phyloP scores from a whole-genome alignment of 2,329 filamentous ascomycete genomes.

The Graphilbum sp. region DNA sequence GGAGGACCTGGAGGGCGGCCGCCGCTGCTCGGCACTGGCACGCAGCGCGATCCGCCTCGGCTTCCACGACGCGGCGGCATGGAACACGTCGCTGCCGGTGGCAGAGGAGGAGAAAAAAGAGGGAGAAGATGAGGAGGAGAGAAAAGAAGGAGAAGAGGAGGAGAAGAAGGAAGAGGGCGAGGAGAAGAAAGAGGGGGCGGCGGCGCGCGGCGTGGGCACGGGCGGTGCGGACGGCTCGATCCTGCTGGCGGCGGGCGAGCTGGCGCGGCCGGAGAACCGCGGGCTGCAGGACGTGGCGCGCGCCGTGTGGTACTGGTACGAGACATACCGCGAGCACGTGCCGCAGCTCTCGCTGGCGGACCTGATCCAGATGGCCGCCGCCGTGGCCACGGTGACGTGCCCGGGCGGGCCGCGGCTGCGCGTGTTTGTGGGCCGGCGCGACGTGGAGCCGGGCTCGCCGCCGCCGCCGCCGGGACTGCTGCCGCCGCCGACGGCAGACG shows the following conservation, averaged over 20 bases:
- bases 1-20: too few relatives aligned
- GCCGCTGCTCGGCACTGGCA: constrained; percentile 14
- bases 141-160: too few relatives aligned
- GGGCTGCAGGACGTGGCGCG: constrained; percentile 25
- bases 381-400: constrained; percentile 30
- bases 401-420: constrained; percentile 33
- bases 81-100: constrained; percentile 14
- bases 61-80: constrained; percentile 30
- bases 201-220: not conserved
- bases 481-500: constrained; percentile 22
- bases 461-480: constrained; percentile 26
- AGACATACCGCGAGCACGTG: constrained; percentile 16
- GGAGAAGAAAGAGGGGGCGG: too few relatives aligned
- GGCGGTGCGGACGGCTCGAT: constrained; percentile 29
- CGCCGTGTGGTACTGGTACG: constrained; percentile 20
- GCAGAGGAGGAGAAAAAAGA: too few relatives aligned
- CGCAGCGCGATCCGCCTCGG: constrained; percentile 27
- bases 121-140: too few relatives aligned
- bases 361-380: constrained; percentile 33
- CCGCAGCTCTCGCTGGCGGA: constrained; percentile 31
- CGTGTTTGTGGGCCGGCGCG: constrained; percentile 31
- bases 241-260: constrained; percentile 22
- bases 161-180: too few relatives aligned
- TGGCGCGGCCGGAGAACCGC: constrained; percentile 23
- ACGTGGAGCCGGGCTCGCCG: constrained; percentile 15